Conservation (phyloP, 148 eudicot species). For the Drosera capensis region DNA sequence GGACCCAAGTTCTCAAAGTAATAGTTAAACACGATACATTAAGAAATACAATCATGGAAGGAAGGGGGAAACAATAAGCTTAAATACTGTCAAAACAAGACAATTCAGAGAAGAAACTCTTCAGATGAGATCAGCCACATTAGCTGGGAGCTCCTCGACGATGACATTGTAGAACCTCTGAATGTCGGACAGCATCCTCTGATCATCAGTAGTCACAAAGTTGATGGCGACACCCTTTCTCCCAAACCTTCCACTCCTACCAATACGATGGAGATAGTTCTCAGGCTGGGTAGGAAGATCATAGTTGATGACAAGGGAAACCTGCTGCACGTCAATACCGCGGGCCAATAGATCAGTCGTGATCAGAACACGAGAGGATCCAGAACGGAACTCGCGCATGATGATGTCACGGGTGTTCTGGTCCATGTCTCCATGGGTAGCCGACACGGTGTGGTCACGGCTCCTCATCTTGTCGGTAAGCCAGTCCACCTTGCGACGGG, state of each 20-base stretch:
- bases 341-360: conserved; percentile 37
- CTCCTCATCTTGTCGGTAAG: conserved; percentile 33
- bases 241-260: conserved; percentile 33
- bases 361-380: conserved; percentile 32
- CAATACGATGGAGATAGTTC: conserved; percentile 33
- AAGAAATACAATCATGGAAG: no score
- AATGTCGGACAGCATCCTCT: conserved; percentile 29
- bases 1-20: no score
- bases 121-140: conserved; percentile 35
- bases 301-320: conserved; percentile 27
- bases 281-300: conserved; percentile 37
- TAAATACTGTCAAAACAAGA: no score
- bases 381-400: conserved; percentile 35
- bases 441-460: conserved; percentile 37
- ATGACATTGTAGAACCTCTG: conserved; percentile 37
- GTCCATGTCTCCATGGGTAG: conserved; percentile 41
- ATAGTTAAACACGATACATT: no score
- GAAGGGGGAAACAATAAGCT: no score
- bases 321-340: conserved; percentile 40
- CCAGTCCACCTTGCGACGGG: conserved; percentile 40
- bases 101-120: no score
- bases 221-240: conserved; percentile 34
- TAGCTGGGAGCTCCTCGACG: conserved; percentile 33
- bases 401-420: conserved; percentile 37
- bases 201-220: conserved; percentile 33